Base-by-base conservation (phyloP, 495 filamentous ascomycete species). In the Penicillium goetzii region DNA sequence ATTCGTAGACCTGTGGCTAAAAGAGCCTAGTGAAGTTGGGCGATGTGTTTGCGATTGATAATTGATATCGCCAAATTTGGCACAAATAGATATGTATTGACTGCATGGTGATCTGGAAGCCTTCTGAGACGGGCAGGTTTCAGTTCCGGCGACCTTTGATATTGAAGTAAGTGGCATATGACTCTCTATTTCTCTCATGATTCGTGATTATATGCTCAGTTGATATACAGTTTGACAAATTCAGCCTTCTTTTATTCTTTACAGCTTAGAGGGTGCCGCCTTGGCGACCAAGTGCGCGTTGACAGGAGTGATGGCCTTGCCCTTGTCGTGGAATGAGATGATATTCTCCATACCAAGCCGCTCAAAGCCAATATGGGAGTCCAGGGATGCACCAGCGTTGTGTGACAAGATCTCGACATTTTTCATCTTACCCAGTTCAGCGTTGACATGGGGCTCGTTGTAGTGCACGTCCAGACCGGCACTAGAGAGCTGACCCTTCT, bases 361-460 rank as follows among this genome's bases (percentile, higher is more conserved):
- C 79, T 93, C 90, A 70, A 92, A 92, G 7, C 88, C 88, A 51
- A 85, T 76, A 66, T 90, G 87, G 56, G 87, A 88, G 74, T 92
- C 89, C 36, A 92, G 73, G 21, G 86, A 88, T 4, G 86, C 88
- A 11, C 90, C 89, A 9, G 89, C 90, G 69, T 90, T 91, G 72
- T 92, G 89, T 21, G 83, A 81, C 56, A 88, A 83, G 64, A 91
- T 71, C 75, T 88, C 84, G 1, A 89, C 89, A 58, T 79, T 79
- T 57, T 66, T 64, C 76, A 88, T 81, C 36, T 65, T 64, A 43
- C 78, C 75, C 60, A 91, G 71, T 30, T 81, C 68, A 15, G 85
- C 75, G 54, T 73, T 72, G n/a, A 78, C 72, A 45, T 64, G 52
- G 5, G 73, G 75, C 56, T 92, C 89, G 21, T 81, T 67, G 6